Evolutionary conservation across 345 rosid genomes (phyloP), one percentile per base, ranked within the genome.

Genomic region (Cardiospermum halicacabum): DNA sequence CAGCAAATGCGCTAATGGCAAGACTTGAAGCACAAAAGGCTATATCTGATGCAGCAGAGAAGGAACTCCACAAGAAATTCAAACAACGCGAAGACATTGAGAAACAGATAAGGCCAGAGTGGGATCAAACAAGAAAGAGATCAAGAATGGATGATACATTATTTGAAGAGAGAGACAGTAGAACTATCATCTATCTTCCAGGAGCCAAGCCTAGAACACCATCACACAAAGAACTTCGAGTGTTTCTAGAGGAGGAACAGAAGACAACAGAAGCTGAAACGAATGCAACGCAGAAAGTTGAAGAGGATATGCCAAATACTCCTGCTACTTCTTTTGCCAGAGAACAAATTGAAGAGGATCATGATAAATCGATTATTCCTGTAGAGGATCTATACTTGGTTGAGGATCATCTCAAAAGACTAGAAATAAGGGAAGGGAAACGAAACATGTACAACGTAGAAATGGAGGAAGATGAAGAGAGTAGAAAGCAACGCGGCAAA

Each of bases 21-120:
- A 91, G 96, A 69, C 80, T 94, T 28, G 96, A 89, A 79, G 97
- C 97, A 5, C 97, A 94, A 64, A 94, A 85, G 74, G 91, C 88
- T 7, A 87, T 94, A 21, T 87, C 96, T 54, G 96, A 94, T 73
- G 82, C 88, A 16, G 69, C 97, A 0, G 99, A 89, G 79, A 89
- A 77, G 73, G 99, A 91, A 40, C 88, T 91, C 56, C 97, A 89
- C 78, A 85, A 76, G 78, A 87, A 82, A 72, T 92, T 82, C 67
- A 95, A 82, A 66, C 91, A 84, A 59, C 80, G 90, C 64, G 95
- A 94, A 48, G 97, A 84, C 56, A 71, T 94, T 25, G 93, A 84
- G 80, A 78, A 67, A 62, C 90, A 84, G 82, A 80, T 85, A 66
- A 88, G 84, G 69, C 96, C 90, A 21, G 90, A 75, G 39, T 37